phyloP scores from a whole-genome alignment of 1,284 basidiomycete species.

The Heterobasidion annosum region DNA sequence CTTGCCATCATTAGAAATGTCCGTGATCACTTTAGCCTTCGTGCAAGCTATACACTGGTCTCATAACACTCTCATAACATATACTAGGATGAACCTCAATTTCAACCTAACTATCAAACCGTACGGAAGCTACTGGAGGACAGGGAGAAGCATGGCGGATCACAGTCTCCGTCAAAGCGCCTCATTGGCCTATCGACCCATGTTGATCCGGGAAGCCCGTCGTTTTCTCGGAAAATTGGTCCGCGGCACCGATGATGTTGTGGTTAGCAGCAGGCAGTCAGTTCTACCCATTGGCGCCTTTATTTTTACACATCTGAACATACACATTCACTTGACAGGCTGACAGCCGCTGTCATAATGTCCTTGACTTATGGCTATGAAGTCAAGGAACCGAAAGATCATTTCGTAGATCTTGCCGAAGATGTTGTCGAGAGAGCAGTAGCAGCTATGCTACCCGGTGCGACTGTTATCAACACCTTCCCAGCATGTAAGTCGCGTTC shows the following conservation, averaged over 20 bases:
- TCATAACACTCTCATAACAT: not conserved
- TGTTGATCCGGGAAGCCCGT: not conserved
- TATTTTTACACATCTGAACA: not conserved
- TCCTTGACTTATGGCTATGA: slow-evolving; percentile 6
- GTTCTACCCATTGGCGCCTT: not conserved
- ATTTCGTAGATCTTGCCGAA: not conserved
- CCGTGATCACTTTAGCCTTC: not conserved
- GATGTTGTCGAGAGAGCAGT: not conserved
- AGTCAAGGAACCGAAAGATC: not conserved
- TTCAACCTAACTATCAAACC: not conserved
- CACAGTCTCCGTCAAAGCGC: slow-evolving; percentile 1
- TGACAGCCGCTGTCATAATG: not conserved
- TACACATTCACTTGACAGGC: not conserved
- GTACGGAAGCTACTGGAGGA: not conserved
- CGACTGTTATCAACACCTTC: slow-evolving; percentile 4
- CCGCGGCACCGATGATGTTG: not conserved
- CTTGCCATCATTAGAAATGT: slow-evolving; percentile 7
- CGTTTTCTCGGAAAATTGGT: not conserved
- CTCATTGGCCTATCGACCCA: not conserved
- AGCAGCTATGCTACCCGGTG: not conserved
- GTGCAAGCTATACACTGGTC: not conserved
- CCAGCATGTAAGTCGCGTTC: not conserved
- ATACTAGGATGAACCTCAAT: slow-evolving; percentile 3
- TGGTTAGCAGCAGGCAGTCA: slow-evolving; percentile 1
- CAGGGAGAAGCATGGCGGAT: not conserved